A percentile compares a stretch with the other conserved stretches of the same genome.
These are phyloP conservation scores for Colletotrichum aenigma DNA, from an alignment of 2,329 filamentous ascomycete species.

Conservation along the genomic window DNA sequence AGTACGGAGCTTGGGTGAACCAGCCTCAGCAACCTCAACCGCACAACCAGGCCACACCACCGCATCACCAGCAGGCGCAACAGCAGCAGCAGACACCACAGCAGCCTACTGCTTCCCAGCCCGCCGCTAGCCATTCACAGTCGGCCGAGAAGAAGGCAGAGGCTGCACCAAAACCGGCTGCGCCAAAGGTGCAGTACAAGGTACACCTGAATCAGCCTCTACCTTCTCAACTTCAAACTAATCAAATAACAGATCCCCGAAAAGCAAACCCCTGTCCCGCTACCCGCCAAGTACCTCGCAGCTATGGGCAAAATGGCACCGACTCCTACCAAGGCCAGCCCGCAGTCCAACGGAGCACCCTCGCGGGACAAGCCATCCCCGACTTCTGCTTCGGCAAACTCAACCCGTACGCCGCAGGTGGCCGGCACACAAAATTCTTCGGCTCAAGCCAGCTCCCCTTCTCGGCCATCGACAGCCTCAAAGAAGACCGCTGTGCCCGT, in stretches of 20 bases:
- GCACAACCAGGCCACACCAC: constrained; percentile 19
- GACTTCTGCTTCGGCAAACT: not conserved
- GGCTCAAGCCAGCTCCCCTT: not conserved
- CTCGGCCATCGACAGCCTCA: not conserved
- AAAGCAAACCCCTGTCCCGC: constrained; percentile 48
- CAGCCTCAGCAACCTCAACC: not conserved
- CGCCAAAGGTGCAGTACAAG: constrained; percentile 23
- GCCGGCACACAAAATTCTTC: not conserved
- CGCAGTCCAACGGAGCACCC: not conserved
- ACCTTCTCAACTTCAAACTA: constrained; percentile 19
- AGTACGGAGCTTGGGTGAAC: constrained; percentile 25
- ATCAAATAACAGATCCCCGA: constrained; percentile 34
- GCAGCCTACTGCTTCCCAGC: not conserved
- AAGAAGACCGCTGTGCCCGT: not conserved
- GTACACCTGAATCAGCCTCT: constrained; percentile 24
- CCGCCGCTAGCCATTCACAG: not conserved
- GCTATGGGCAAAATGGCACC: constrained; percentile 37
- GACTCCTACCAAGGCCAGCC: constrained; percentile 8
- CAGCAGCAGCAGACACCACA: not conserved
- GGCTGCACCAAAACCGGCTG: not conserved
- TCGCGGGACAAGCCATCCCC: not conserved
- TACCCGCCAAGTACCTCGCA: constrained; percentile 48
- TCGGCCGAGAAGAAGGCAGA: not conserved
- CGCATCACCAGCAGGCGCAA: not conserved
- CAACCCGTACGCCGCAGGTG: not conserved